Evolutionary conservation across 2,329 filamentous ascomycete species (phyloP).

Genomic region (Stromatinia cepivora): DNA sequence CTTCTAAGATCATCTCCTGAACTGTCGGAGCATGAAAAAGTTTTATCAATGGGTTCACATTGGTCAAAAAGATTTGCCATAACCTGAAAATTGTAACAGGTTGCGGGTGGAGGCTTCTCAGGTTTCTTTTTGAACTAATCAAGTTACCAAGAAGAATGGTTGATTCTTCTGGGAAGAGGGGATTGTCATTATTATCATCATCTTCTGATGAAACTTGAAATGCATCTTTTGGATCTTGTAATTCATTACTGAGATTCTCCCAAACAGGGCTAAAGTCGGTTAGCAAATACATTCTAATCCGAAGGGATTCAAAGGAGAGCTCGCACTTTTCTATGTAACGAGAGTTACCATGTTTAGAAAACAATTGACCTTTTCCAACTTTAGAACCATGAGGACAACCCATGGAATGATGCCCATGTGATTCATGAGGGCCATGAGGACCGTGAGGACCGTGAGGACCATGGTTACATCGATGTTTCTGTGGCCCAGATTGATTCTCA

Average conservation of each 20-base stretch:
- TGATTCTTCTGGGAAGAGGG: constrained; percentile 33
- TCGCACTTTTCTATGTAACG: constrained; percentile 37
- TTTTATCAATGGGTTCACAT: constrained; percentile 69
- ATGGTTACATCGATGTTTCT: neutral
- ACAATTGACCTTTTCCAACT: constrained; percentile 24
- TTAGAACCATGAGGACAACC: constrained; percentile 3
- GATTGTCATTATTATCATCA: constrained; percentile 38
- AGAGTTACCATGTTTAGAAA: constrained; percentile 34
- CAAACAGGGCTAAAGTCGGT: constrained; percentile 34
- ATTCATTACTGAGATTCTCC: constrained; percentile 38
- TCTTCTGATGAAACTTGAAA: constrained; percentile 39
- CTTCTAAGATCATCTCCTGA: constrained; percentile 63
- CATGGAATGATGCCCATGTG: neutral
- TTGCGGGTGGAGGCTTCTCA: constrained; percentile 55
- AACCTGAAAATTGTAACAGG: constrained; percentile 62
- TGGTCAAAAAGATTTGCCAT: constrained; percentile 70
- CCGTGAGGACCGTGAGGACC: neutral
- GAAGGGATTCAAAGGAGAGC: neutral
- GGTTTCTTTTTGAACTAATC: constrained; percentile 41
- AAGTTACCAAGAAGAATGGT: constrained; percentile 53
- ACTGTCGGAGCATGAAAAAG: constrained; percentile 67
- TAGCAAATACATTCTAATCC: neutral
- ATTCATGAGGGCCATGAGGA: no score
- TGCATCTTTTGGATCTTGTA: constrained; percentile 38
- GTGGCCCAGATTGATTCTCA: neutral